A percentile compares a stretch with the other conserved stretches of the same genome.
These are phyloP conservation scores for Exophiala lecanii-corni DNA, from an alignment of 2,329 filamentous ascomycete species.

Conservation along the genomic window DNA sequence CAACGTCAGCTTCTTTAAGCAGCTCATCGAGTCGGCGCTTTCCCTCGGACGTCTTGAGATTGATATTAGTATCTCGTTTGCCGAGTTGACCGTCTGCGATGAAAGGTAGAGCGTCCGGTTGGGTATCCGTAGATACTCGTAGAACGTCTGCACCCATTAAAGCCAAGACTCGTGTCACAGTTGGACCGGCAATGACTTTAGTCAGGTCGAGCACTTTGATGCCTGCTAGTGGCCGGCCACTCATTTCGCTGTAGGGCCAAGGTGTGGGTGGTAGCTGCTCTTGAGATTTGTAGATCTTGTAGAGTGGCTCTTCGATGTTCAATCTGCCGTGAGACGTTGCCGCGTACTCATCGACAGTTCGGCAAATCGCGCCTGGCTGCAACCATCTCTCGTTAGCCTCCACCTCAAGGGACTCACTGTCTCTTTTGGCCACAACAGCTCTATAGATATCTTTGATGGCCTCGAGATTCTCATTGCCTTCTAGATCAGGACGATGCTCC, in stretches of 20 bases:
- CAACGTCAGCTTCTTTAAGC: constrained; percentile 47
- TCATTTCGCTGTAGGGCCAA: constrained; percentile 7
- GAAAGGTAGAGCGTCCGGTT: constrained; percentile 50
- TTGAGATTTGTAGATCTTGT: constrained; percentile 31
- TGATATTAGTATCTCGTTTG: constrained; percentile 58
- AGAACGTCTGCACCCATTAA: constrained; percentile 44
- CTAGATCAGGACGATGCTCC: constrained; percentile 26
- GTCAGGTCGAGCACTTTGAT: constrained; percentile 47
- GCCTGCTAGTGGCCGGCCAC: constrained; percentile 38
- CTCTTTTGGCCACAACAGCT: constrained; percentile 24
- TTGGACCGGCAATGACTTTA: constrained; percentile 41
- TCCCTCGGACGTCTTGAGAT: constrained; percentile 42
- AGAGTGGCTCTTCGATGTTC: constrained; percentile 41
- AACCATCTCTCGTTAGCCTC: constrained; percentile 31
- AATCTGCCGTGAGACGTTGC: constrained; percentile 32
- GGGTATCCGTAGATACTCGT: constrained; percentile 39
- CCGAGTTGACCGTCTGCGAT: constrained; percentile 68
- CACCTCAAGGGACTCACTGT: constrained; percentile 34
- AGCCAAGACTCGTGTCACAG: constrained; percentile 39
- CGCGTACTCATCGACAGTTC: constrained; percentile 35
- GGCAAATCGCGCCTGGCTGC: constrained; percentile 39
- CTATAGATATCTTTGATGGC: constrained; percentile 30
- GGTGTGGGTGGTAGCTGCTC: constrained; percentile 6
- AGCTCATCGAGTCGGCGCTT: constrained; percentile 38
- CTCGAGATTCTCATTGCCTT: constrained; percentile 30